phyloP scores from a whole-genome alignment of 306 rosid genomes.

The Vigna reflexopilosa region DNA sequence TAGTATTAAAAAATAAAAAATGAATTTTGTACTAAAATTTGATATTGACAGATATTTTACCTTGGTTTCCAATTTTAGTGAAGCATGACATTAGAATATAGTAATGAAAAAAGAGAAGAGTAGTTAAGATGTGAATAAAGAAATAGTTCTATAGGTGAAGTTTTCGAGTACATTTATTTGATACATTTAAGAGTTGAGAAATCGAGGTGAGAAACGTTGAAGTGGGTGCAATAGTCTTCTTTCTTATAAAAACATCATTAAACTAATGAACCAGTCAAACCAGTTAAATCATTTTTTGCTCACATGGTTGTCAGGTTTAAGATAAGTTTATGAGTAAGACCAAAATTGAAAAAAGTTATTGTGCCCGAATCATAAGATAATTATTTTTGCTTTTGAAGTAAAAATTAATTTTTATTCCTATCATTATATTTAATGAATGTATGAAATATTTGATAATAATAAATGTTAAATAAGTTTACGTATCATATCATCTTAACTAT shows the following conservation, averaged over 20 bases:
- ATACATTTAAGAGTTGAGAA: neutral
- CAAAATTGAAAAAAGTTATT: too few relatives aligned
- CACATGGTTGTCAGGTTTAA: neutral
- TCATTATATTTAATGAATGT: too few relatives aligned
- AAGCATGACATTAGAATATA: neutral
- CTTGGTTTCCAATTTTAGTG: neutral
- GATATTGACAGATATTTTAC: too few relatives aligned
- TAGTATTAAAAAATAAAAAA: too few relatives aligned
- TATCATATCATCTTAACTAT: too few relatives aligned
- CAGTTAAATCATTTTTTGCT: neutral
- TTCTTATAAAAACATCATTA: neutral
- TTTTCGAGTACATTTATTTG: conserved; percentile 3
- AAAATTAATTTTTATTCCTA: too few relatives aligned
- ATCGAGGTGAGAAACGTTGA: neutral
- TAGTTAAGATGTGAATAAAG: neutral
- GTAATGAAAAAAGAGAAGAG: neutral
- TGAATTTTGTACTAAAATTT: too few relatives aligned
- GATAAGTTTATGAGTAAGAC: conserved; percentile 11
- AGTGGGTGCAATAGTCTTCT: neutral
- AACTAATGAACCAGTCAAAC: conserved; percentile 9
- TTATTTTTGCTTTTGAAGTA: too few relatives aligned
- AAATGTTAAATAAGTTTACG: too few relatives aligned
- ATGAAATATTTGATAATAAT: too few relatives aligned
- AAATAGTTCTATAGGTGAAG: neutral
- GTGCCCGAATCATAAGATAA: too few relatives aligned